Base-by-base conservation (phyloP, 306 rosid species). In the Sicyos baderoa region DNA sequence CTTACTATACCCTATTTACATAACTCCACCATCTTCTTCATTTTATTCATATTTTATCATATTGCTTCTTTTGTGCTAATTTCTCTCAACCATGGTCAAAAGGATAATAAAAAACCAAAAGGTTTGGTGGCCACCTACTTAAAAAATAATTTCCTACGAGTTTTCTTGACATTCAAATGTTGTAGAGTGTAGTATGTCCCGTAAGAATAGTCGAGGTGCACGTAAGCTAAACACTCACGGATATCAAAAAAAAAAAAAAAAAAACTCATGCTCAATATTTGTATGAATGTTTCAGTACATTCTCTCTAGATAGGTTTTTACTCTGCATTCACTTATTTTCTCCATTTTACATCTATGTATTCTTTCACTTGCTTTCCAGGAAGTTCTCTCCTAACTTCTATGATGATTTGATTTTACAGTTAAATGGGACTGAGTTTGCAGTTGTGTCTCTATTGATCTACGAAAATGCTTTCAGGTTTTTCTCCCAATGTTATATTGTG, bases 401-500 rank as follows among this genome's bases (percentile, higher is more conserved):
- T 68, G 4, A 17, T 47, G 44, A 58, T 66, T 71, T 82, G 68
- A 60, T 74, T 81, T 78, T 82, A 58, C 75, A 89, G 97, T 93
- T 87, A 70, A 84, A 84, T 60, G 92, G 82, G 72, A 67, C 81
- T 72, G 92, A 91, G 85, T 69, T 77, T 75, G 95, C 95, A 62
- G 81, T 78, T 37, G 14, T 89, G 27, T 91, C 90, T 73, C 78
- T 89, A 42, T 73, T 84, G 78, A 58, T 81, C 74, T 49, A 69
- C 58, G 86, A 91, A 79, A 83, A 87, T 80, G 86, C 79, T 66
- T 78, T 77, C 84, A 82, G 95, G 97, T 91, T 60, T 72, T 68
- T 82, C 59, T 51, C 76, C 72, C 72, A 40, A 60, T 62, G 79
- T 60, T 69, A 69, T 74, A 47, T 53, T 76, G 0, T 17, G 15